Evolutionary conservation across 768 basidiomycete species (phyloP).

Genomic region (Pilatotrama ljubarskyi): DNA sequence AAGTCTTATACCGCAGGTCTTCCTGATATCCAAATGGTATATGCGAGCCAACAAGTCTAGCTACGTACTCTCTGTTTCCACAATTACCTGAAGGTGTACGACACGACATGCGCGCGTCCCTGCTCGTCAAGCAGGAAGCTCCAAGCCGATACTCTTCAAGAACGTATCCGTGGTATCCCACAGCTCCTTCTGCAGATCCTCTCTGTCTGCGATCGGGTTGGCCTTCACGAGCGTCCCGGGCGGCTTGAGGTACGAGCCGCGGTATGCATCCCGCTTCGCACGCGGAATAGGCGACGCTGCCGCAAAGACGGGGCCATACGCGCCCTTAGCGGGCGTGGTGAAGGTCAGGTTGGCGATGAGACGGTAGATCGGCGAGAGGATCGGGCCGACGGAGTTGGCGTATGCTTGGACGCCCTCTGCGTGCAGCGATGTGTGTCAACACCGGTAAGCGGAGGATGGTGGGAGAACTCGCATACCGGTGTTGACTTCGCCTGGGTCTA

Average conservation of each 20-base stretch:
- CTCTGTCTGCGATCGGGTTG: slow-evolving; percentile 1
- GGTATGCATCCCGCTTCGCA: slow-evolving; percentile 5
- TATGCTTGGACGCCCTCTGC: slow-evolving; percentile 23
- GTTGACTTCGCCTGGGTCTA: slow-evolving; percentile 39
- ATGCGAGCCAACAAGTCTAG: too few relatives aligned
- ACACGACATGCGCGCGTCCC: too few relatives aligned
- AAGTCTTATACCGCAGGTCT: too few relatives aligned
- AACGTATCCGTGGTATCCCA: slow-evolving; percentile 28
- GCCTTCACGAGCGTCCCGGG: slow-evolving; percentile 3
- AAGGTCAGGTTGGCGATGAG: slow-evolving; percentile 16
- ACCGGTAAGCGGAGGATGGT: not conserved
- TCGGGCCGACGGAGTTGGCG: slow-evolving; percentile 12
- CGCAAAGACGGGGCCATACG: slow-evolving; percentile 24
- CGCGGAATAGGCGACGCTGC: slow-evolving; percentile 23
- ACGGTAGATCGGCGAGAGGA: slow-evolving; percentile 15
- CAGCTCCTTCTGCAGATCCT: slow-evolving; percentile 19
- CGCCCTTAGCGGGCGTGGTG: slow-evolving; percentile 18
- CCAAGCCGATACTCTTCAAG: slow-evolving; percentile 11
- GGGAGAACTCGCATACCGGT: slow-evolving; percentile 21
- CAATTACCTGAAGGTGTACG: too few relatives aligned
- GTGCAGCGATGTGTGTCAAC: not conserved
- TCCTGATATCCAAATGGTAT: too few relatives aligned
- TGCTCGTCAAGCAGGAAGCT: not conserved
- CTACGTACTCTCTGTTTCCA: too few relatives aligned
- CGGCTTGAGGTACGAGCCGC: slow-evolving; percentile 20